Conservation (phyloP, 139 green algal genomes). For the Monoraphidium neglectum region DNA sequence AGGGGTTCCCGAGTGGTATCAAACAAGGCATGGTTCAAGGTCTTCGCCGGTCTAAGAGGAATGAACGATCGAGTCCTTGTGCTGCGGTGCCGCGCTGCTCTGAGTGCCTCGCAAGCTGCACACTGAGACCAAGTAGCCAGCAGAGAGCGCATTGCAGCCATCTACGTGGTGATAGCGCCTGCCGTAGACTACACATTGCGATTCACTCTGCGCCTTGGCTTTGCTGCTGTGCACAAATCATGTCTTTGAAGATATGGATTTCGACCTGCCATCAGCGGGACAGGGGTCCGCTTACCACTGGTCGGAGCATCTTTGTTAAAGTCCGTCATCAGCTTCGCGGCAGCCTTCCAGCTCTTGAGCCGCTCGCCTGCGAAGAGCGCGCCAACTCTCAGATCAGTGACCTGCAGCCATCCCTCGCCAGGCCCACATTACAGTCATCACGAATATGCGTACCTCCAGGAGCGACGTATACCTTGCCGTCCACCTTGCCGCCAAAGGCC, state of each 20-base stretch:
- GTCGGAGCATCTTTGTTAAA: not conserved
- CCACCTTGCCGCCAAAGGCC: constrained; percentile 25
- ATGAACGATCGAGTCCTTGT: no score
- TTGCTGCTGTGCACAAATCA: not conserved
- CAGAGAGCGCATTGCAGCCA: not conserved
- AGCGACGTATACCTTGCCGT: constrained; percentile 22
- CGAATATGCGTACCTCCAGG: not conserved
- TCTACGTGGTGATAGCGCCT: not conserved
- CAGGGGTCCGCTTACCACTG: not conserved
- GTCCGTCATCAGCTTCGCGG: constrained; percentile 24
- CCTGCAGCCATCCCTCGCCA: no score
- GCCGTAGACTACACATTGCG: not conserved
- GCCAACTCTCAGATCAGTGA: not conserved
- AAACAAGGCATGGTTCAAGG: no score
- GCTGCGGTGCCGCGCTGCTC: no score
- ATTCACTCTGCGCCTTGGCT: not conserved
- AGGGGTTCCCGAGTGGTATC: no score
- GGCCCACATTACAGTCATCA: no score
- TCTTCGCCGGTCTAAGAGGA: no score
- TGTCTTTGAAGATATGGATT: not conserved
- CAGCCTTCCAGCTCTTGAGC: constrained; percentile 50
- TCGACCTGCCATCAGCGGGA: not conserved
- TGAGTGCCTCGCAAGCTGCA: no score
- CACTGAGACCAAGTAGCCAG: no score
- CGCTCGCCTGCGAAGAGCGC: constrained; percentile 33